Percentiles rank a stretch among this genome's conserved stretches.
Conservation (phyloP, 2,329 filamentous ascomycete species). For the Pseudogymnoascus pannorum region DNA sequence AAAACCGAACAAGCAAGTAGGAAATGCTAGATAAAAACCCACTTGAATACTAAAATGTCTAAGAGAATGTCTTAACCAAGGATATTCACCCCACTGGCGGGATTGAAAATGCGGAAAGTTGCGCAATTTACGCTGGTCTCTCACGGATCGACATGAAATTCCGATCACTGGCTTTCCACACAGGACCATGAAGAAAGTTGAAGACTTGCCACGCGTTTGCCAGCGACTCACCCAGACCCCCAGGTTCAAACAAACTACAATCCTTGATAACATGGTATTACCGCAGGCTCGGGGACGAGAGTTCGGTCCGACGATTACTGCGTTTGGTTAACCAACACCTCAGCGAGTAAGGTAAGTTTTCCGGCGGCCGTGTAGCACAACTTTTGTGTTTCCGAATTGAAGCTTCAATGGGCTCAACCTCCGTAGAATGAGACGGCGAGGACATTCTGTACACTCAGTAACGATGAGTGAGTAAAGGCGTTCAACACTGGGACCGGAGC, state of each 20-base stretch:
- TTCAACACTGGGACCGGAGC: not conserved
- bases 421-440: not conserved
- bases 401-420: not conserved
- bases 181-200: no score
- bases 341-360: not conserved
- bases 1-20: not conserved
- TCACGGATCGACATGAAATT: not conserved
- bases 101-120: not conserved
- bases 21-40: not conserved
- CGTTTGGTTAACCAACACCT: not conserved
- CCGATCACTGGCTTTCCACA: conserved; percentile 14
- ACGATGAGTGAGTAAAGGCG: not conserved
- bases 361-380: not conserved
- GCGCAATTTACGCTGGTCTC: not conserved
- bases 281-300: not conserved
- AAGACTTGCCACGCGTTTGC: conserved; percentile 12
- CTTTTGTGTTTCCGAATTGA: not conserved
- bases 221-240: conserved; percentile 19
- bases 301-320: not conserved
- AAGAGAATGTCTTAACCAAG: not conserved
- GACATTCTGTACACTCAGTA: not conserved
- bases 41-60: not conserved
- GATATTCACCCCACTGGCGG: not conserved
- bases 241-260: not conserved
- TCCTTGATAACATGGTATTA: not conserved